Conservation (phyloP, 306 rosid species). For the Quercus variabilis region DNA sequence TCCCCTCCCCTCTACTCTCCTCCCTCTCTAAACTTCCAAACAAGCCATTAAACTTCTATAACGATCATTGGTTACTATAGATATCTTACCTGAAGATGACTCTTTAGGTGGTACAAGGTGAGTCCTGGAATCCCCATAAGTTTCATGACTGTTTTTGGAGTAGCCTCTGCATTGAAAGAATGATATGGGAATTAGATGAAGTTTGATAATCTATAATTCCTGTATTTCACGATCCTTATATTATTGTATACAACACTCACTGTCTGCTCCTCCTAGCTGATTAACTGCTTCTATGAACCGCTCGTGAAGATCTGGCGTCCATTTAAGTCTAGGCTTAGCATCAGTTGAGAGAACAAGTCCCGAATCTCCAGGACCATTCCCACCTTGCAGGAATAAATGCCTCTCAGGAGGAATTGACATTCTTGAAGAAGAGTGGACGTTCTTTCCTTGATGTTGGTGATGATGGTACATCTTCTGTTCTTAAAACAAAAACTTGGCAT, state of each 20-base stretch:
- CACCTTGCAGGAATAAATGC: slow-evolving; percentile 71
- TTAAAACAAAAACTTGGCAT: slow-evolving; percentile 10
- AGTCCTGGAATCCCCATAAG: slow-evolving; percentile 87
- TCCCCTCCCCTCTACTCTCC: too few species aligned
- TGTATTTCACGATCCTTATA: background rate
- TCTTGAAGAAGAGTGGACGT: slow-evolving; percentile 50
- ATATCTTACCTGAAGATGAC: slow-evolving; percentile 78
- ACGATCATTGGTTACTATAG: background rate
- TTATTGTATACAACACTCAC: slow-evolving; percentile 38
- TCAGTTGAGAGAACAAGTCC: slow-evolving; percentile 87
- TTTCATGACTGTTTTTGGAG: slow-evolving; percentile 87
- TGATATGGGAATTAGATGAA: slow-evolving; percentile 6
- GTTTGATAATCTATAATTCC: slow-evolving; percentile 1
- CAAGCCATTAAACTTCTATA: background rate
- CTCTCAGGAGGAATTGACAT: slow-evolving; percentile 62
- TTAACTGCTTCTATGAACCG: slow-evolving; percentile 83
- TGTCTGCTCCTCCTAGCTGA: slow-evolving; percentile 85
- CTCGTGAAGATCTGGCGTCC: slow-evolving; percentile 87
- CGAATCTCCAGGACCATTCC: slow-evolving; percentile 62
- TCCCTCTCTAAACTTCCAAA: too few species aligned
- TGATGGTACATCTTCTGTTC: slow-evolving; percentile 53
- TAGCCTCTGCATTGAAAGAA: slow-evolving; percentile 63
- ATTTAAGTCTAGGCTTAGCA: slow-evolving; percentile 87
- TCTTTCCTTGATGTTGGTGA: slow-evolving; percentile 54
- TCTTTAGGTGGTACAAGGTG: slow-evolving; percentile 79